A percentile compares a stretch with the other conserved stretches of the same genome.
Conservation (phyloP, 345 rosid genomes). For the Hibiscus trionum region DNA sequence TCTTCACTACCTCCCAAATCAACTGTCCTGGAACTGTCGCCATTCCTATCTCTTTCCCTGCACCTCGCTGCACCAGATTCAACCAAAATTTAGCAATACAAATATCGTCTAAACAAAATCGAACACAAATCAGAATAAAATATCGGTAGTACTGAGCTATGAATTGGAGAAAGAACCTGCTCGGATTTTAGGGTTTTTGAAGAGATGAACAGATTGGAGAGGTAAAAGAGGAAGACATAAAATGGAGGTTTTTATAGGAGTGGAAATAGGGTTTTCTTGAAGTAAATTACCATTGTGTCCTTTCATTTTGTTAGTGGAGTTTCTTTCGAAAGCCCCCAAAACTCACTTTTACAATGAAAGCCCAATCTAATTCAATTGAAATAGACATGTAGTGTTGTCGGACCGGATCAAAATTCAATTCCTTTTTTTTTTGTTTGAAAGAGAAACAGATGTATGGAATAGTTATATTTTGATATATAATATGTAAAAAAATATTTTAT, state of each 20-base stretch:
- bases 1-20: slow-evolving; percentile 79
- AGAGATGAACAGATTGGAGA: background rate
- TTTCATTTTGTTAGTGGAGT: background rate
- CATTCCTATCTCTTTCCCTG: slow-evolving; percentile 28
- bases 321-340: too few species aligned
- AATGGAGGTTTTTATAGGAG: background rate
- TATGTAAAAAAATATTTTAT: too few species aligned
- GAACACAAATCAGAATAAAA: background rate
- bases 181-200: background rate
- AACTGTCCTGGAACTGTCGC: slow-evolving; percentile 63
- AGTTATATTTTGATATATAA: too few species aligned
- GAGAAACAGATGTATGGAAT: too few species aligned
- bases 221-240: background rate
- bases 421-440: too few species aligned
- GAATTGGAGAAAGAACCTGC: background rate
- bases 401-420: too few species aligned
- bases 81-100: background rate
- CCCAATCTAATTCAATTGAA: too few species aligned
- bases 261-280: background rate
- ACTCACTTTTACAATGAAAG: too few species aligned
- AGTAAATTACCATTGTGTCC: background rate
- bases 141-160: background rate
- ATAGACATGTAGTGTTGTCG: too few species aligned
- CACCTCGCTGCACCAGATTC: slow-evolving; percentile 9
- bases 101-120: background rate